A percentile compares a stretch with the other conserved stretches of the same genome.
phyloP scores from a whole-genome alignment of 306 rosid genomes.

The Calophaca sinica region DNA sequence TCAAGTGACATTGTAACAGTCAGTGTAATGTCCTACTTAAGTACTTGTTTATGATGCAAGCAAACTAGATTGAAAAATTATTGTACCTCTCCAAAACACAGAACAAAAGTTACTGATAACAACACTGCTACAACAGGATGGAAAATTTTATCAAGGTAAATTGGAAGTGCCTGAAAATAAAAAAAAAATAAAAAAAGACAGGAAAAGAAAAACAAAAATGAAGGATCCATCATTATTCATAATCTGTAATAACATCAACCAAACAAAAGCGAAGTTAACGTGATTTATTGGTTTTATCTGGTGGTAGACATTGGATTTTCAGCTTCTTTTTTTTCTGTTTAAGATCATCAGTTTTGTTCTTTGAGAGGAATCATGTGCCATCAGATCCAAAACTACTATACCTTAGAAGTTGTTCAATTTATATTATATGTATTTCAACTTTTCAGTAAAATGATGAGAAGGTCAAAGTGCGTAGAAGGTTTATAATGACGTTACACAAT shows the following conservation, averaged over 20 bases:
- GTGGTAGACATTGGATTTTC: too few relatives aligned
- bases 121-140: conserved; percentile 81
- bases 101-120: conserved; percentile 89
- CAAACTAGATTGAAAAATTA: conserved; percentile 19
- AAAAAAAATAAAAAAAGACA: conserved; percentile 44
- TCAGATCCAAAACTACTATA: too few relatives aligned
- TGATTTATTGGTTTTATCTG: too few relatives aligned
- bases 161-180: conserved; percentile 83
- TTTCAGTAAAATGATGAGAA: too few relatives aligned
- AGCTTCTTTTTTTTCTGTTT: too few relatives aligned
- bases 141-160: conserved; percentile 81
- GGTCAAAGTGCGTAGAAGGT: too few relatives aligned
- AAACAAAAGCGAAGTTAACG: background rate
- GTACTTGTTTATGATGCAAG: conserved; percentile 7
- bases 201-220: background rate
- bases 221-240: conserved; percentile 12
- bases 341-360: too few relatives aligned
- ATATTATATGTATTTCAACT: too few relatives aligned
- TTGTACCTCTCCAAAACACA: conserved; percentile 82
- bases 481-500: too few relatives aligned
- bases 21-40: conserved; percentile 36
- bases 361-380: too few relatives aligned
- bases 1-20: conserved; percentile 43
- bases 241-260: conserved; percentile 23
- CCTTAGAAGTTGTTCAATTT: too few relatives aligned